Percentiles rank a stretch among this genome's conserved stretches.
Evolutionary conservation across 2,329 filamentous ascomycete species (phyloP).

Genomic region (Xenoacremonium recifei): DNA sequence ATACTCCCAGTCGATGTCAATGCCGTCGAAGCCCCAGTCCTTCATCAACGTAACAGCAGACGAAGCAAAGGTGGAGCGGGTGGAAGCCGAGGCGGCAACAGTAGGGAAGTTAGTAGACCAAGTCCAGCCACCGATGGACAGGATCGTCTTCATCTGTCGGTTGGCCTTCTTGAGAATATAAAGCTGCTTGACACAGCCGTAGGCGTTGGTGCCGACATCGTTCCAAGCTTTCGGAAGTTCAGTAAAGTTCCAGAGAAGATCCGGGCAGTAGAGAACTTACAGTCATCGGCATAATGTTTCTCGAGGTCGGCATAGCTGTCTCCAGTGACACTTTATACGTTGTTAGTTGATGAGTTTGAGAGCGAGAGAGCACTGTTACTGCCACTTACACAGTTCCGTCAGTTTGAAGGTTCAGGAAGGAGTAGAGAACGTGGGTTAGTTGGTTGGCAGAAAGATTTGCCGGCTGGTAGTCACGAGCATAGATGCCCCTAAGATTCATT

Average conservation of each 20-base stretch:
- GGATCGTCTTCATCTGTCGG: constrained; percentile 72
- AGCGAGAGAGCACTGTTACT: too few species aligned
- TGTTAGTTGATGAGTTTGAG: too few species aligned
- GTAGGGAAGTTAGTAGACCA: constrained; percentile 74
- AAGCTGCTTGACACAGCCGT: constrained; percentile 79
- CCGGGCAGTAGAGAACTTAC: constrained; percentile 29
- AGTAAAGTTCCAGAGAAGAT: neutral
- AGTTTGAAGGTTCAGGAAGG: constrained; percentile 73
- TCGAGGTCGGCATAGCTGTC: constrained; percentile 70
- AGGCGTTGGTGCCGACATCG: constrained; percentile 67
- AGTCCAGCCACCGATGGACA: constrained; percentile 85
- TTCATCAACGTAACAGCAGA: constrained; percentile 68
- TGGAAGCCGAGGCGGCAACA: constrained; percentile 61
- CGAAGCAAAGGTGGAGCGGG: constrained; percentile 65
- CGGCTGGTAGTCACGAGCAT: constrained; percentile 71
- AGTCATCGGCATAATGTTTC: constrained; percentile 71
- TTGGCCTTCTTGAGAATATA: constrained; percentile 75
- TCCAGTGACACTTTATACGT: constrained; percentile 58
- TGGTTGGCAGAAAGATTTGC: constrained; percentile 66
- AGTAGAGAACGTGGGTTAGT: constrained; percentile 75
- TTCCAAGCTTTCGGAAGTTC: constrained; percentile 47
- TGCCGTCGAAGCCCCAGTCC: constrained; percentile 64
- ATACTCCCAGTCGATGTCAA: constrained; percentile 44
- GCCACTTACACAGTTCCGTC: constrained; percentile 67
- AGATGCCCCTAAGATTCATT: constrained; percentile 58